These are phyloP conservation scores for Trichophyton mentagrophytes DNA, from an alignment of 2,329 filamentous ascomycete species.

Conservation along the genomic window DNA sequence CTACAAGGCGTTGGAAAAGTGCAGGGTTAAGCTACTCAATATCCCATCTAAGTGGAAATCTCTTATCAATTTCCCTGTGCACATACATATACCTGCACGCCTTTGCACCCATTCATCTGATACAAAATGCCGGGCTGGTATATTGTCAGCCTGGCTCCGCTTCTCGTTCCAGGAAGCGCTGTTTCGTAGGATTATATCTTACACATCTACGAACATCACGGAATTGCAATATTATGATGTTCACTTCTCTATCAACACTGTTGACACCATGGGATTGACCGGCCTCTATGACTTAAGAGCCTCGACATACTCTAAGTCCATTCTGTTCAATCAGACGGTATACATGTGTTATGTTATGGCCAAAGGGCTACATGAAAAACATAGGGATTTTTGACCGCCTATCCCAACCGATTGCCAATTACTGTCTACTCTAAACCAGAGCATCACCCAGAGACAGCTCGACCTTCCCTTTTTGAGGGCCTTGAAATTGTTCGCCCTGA, in stretches of 20 bases:
- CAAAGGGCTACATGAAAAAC: too few relatives aligned
- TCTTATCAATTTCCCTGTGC: not conserved
- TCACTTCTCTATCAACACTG: conserved; percentile 54
- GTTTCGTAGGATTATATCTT: conserved; percentile 38
- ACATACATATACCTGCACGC: not conserved
- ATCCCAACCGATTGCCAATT: too few relatives aligned
- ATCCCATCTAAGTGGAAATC: not conserved
- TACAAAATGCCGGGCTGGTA: conserved; percentile 31
- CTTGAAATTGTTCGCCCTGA: too few relatives aligned
- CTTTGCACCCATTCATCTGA: not conserved
- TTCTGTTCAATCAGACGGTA: not conserved
- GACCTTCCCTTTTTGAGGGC: too few relatives aligned
- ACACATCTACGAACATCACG: conserved; percentile 44
- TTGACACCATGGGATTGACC: conserved; percentile 48
- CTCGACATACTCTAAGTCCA: conserved; percentile 19
- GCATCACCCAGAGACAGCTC: too few relatives aligned
- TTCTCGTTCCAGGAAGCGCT: conserved; percentile 39
- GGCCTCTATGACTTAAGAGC: conserved; percentile 48
- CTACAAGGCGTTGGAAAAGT: conserved; percentile 47
- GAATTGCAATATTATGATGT: conserved; percentile 52
- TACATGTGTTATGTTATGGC: too few relatives aligned
- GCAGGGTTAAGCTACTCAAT: conserved; percentile 6
- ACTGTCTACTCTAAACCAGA: too few relatives aligned
- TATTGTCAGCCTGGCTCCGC: conserved; percentile 29
- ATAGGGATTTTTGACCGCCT: too few relatives aligned